Conservation (phyloP, 768 basidiomycete genomes). For the Macrocybe gigantea region DNA sequence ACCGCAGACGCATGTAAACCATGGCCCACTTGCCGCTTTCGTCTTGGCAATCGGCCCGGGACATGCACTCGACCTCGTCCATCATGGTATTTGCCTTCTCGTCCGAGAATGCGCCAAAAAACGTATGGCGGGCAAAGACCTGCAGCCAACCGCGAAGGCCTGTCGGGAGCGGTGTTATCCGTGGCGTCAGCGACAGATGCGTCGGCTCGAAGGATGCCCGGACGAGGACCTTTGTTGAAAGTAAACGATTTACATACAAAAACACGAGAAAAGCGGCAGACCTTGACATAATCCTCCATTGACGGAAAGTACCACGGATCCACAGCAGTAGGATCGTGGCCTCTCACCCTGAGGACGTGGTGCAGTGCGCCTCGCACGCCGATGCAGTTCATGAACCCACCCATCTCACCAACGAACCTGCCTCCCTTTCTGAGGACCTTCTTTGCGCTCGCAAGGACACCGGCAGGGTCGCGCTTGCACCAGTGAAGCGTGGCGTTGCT, state of each 20-base stretch:
- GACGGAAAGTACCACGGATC: slow-evolving; percentile 91
- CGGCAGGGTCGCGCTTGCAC: slow-evolving; percentile 71
- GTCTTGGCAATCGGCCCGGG: slow-evolving; percentile 52
- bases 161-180: slow-evolving; percentile 45
- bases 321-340: slow-evolving; percentile 48
- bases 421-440: slow-evolving; percentile 64
- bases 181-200: slow-evolving; percentile 49
- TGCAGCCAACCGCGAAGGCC: slow-evolving; percentile 61
- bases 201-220: slow-evolving; percentile 50
- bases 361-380: slow-evolving; percentile 59
- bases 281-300: slow-evolving; percentile 55
- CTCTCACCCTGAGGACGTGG: slow-evolving; percentile 40
- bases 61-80: slow-evolving; percentile 52
- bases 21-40: slow-evolving; percentile 57
- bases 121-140: slow-evolving; percentile 57
- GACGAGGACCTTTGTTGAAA: slow-evolving; percentile 40
- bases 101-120: slow-evolving; percentile 48
- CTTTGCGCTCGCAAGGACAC: slow-evolving; percentile 57
- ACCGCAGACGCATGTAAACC: slow-evolving; percentile 70
- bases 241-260: not conserved
- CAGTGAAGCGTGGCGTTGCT: slow-evolving; percentile 80
- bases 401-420: slow-evolving; percentile 71
- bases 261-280: slow-evolving; percentile 16
- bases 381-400: slow-evolving; percentile 67
- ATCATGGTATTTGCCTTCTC: slow-evolving; percentile 55